A percentile compares a stretch with the other conserved stretches of the same genome.
Conservation (phyloP, 805 yeast genomes). For the Novakomyces olei region DNA sequence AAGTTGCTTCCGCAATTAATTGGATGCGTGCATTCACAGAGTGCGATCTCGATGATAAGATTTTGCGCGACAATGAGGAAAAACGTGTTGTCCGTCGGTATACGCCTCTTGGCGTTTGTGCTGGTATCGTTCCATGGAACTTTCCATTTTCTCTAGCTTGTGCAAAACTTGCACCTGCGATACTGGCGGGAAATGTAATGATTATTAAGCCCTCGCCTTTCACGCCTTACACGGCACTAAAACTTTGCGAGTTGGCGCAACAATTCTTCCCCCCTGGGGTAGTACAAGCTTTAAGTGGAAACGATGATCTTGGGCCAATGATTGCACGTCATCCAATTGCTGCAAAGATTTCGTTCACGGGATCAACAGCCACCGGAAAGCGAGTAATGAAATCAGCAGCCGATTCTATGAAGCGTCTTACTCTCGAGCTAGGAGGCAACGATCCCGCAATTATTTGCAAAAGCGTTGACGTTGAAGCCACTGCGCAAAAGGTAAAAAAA, state of each 20-base stretch:
- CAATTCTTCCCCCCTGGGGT: conserved; percentile 39
- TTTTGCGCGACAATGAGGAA: no score
- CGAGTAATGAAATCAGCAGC: conserved; percentile 35
- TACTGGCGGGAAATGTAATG: conserved; percentile 60
- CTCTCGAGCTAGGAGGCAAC: conserved; percentile 47
- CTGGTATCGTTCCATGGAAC: conserved; percentile 44
- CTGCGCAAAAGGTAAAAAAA: no score
- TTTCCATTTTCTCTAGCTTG: conserved; percentile 49
- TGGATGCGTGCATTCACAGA: no score
- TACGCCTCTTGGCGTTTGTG: conserved; percentile 47
- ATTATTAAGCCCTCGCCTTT: conserved; percentile 58
- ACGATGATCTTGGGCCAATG: conserved; percentile 28
- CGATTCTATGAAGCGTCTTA: conserved; percentile 34
- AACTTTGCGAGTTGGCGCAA: conserved; percentile 31
- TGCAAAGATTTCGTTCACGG: conserved; percentile 40
- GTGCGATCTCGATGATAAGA: no score
- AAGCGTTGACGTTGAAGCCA: conserved; percentile 35
- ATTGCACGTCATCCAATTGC: conserved; percentile 28
- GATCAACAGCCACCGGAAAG: conserved; percentile 42
- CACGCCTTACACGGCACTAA: conserved; percentile 52
- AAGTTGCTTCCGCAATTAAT: no score
- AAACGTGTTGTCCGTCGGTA: no score
- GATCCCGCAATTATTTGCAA: conserved; percentile 42
- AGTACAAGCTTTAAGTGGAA: conserved; percentile 27
- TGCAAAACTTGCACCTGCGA: conserved; percentile 45